Conservation (phyloP, 257 asterid species). For the Linderniella brevidens region DNA sequence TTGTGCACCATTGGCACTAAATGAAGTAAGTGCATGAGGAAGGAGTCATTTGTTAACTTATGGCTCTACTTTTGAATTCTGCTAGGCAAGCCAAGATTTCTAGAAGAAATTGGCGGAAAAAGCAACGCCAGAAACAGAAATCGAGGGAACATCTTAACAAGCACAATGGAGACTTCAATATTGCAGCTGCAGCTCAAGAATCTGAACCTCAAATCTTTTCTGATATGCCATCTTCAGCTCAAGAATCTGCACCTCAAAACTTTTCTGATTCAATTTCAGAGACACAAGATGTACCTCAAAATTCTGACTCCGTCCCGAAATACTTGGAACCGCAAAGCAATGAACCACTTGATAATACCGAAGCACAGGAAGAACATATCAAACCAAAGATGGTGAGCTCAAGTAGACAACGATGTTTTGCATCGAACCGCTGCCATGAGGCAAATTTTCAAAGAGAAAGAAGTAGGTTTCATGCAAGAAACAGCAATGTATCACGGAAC, state of each 20-base stretch:
- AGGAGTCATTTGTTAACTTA: too few relatives aligned
- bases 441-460: conserved; percentile 22
- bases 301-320: conserved; percentile 7
- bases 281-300: conserved; percentile 12
- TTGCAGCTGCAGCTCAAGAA: conserved; percentile 19
- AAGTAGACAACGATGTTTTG: conserved; percentile 12
- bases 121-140: conserved; percentile 54
- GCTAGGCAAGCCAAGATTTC: conserved; percentile 35
- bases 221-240: conserved; percentile 21
- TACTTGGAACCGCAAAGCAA: conserved; percentile 19
- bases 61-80: conserved; percentile 4
- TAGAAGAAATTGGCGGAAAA: conserved; percentile 43
- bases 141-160: conserved; percentile 24
- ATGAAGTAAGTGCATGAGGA: too few relatives aligned
- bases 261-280: conserved; percentile 11
- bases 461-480: conserved; percentile 21
- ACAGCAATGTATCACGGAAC: conserved; percentile 23
- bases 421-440: conserved; percentile 22
- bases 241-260: conserved; percentile 18
- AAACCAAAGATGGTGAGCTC: conserved; percentile 18
- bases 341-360: conserved; percentile 17
- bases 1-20: too few relatives aligned
- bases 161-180: conserved; percentile 14
- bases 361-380: conserved; percentile 19
- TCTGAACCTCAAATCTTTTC: conserved; percentile 16